Conservation (phyloP, 73 alveolate species). For the Vitrella brassicaformis region DNA sequence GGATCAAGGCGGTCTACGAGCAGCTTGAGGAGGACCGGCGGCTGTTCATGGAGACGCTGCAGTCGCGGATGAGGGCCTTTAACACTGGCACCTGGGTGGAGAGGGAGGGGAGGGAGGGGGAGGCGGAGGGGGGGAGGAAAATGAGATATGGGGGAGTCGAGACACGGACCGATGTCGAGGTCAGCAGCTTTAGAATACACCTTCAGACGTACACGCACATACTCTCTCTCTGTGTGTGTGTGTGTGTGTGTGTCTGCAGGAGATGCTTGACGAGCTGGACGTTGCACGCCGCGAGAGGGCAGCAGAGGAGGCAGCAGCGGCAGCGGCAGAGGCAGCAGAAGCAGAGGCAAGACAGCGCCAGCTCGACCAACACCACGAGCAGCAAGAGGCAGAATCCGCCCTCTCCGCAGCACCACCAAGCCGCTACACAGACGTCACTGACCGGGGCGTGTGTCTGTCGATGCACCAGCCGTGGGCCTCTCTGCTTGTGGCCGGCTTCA, state of each 20-base stretch:
- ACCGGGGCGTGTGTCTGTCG: slow-evolving; percentile 50
- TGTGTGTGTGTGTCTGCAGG: no score
- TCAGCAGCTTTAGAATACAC: no score
- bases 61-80: neutral
- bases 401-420: neutral
- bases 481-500: slow-evolving; percentile 45
- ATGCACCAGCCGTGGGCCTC: slow-evolving; percentile 69
- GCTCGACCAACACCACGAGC: no score
- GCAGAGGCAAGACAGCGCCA: no score
- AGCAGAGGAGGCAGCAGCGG: no score
- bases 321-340: no score
- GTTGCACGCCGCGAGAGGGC: no score
- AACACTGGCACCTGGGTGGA: neutral
- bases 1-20: neutral
- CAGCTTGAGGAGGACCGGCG: neutral
- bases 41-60: neutral
- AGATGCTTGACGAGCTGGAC: no score
- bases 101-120: neutral
- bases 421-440: slow-evolving; percentile 32
- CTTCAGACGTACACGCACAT: no score
- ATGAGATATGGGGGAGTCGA: neutral
- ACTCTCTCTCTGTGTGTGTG: neutral
- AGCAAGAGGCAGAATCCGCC: neutral
- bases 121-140: neutral
- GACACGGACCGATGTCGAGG: neutral